Conservation (phyloP, 306 rosid genomes). For the Citrullus colocynthis region DNA sequence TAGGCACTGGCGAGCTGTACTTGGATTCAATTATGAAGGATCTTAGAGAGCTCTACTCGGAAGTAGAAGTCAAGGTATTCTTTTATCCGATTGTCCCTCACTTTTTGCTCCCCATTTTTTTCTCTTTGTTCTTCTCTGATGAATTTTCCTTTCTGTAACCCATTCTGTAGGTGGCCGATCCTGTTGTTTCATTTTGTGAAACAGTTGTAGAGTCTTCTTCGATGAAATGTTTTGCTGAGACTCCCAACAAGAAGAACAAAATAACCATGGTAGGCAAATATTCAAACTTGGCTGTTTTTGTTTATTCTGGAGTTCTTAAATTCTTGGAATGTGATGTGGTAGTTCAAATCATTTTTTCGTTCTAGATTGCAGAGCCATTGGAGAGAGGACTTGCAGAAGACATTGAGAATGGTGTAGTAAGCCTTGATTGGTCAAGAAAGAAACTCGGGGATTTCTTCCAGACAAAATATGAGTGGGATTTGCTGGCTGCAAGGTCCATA, state of each 20-base stretch:
- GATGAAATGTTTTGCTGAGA: slow-evolving; percentile 98
- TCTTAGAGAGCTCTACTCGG: slow-evolving; percentile 91
- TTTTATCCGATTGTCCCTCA: background rate
- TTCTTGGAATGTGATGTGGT: background rate
- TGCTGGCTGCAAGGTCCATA: slow-evolving; percentile 92
- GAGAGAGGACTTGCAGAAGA: slow-evolving; percentile 98
- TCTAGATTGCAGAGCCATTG: slow-evolving; percentile 85
- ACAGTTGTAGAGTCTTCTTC: slow-evolving; percentile 98
- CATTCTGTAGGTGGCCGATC: slow-evolving; percentile 79
- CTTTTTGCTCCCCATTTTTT: slow-evolving; percentile 1
- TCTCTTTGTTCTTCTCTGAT: slow-evolving; percentile 8
- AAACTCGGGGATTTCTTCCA: slow-evolving; percentile 92
- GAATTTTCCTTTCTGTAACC: slow-evolving; percentile 10
- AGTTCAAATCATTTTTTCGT: background rate
- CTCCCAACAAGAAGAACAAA: slow-evolving; percentile 96
- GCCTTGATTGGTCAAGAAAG: slow-evolving; percentile 87
- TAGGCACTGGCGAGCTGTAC: slow-evolving; percentile 97
- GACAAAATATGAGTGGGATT: slow-evolving; percentile 92
- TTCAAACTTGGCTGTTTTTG: background rate
- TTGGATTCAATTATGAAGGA: slow-evolving; percentile 99
- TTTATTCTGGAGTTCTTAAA: background rate
- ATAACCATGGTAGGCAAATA: slow-evolving; percentile 71
- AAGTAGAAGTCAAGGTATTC: slow-evolving; percentile 94
- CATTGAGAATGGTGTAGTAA: slow-evolving; percentile 89
- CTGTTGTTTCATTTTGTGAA: slow-evolving; percentile 95